Evolutionary conservation across 805 yeast genomes (phyloP).

Genomic region (Vanderwaltozyma yarrowii): DNA sequence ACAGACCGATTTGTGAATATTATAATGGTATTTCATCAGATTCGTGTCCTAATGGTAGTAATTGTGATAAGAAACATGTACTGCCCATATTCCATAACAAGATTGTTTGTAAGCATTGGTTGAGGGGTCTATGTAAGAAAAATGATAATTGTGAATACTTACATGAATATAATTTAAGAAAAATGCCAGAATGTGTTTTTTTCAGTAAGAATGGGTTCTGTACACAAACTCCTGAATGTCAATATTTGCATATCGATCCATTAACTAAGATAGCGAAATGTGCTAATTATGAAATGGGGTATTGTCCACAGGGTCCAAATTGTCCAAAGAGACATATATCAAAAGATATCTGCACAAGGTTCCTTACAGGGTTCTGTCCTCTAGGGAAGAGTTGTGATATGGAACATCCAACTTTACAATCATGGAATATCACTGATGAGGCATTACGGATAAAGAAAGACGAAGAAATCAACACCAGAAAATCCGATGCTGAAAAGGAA

Average conservation of each 20-base stretch:
- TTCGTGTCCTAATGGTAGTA: constrained; percentile 76
- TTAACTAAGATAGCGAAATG: constrained; percentile 83
- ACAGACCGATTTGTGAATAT: constrained; percentile 76
- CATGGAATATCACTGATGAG: constrained; percentile 29
- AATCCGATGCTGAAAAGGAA: constrained; percentile 27
- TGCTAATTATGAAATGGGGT: constrained; percentile 72
- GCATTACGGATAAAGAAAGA: constrained; percentile 28
- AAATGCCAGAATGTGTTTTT: constrained; percentile 95
- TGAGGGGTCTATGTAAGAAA: constrained; percentile 92
- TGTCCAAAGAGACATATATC: constrained; percentile 77
- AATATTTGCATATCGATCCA: constrained; percentile 86
- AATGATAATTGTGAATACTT: constrained; percentile 93
- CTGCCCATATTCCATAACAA: constrained; percentile 55
- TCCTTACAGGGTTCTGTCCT: constrained; percentile 88
- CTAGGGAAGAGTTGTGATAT: constrained; percentile 60
- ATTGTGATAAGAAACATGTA: constrained; percentile 81
- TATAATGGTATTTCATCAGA: constrained; percentile 28
- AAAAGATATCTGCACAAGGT: constrained; percentile 66
- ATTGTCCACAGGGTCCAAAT: constrained; percentile 83
- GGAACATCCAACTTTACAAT: constrained; percentile 68
- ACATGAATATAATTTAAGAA: constrained; percentile 87
- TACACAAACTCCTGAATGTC: constrained; percentile 89
- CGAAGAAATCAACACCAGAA: constrained; percentile 27
- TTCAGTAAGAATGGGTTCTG: constrained; percentile 74
- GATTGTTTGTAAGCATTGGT: constrained; percentile 97